These are phyloP conservation scores for Kuraishia capsulata DNA, from an alignment of 805 yeast genomes.

Conservation along the genomic window DNA sequence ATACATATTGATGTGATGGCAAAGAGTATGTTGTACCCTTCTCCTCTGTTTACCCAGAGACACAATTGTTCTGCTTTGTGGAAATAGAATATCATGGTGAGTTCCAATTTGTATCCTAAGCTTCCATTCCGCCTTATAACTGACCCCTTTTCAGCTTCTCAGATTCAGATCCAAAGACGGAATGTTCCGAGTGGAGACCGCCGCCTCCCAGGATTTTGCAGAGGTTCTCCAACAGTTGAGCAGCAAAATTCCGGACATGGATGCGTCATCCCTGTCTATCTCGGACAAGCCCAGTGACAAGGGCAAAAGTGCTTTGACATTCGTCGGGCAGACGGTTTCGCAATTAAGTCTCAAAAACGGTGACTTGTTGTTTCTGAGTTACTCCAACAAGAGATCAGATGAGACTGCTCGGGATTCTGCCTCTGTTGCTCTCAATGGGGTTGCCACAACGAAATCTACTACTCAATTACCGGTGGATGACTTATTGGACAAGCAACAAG, in stretches of 20 bases:
- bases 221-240: constrained; percentile 16
- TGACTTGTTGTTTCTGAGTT: constrained; percentile 41
- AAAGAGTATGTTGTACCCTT: no score
- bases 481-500: constrained; percentile 53
- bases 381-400: constrained; percentile 12
- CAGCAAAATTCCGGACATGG: constrained; percentile 24
- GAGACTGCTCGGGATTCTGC: neutral
- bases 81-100: no score
- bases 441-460: no score
- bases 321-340: constrained; percentile 20
- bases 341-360: constrained; percentile 52
- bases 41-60: no score
- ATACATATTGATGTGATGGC: no score
- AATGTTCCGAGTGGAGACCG: constrained; percentile 51
- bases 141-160: no score
- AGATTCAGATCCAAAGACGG: constrained; percentile 85
- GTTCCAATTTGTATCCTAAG: no score
- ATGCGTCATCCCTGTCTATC: constrained; percentile 22
- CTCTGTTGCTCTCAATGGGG: neutral
- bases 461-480: constrained; percentile 62
- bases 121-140: no score
- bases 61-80: no score
- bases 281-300: constrained; percentile 35
- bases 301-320: constrained; percentile 28
- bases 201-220: constrained; percentile 10